phyloP scores from a whole-genome alignment of 192 early-diverging fungal species.

The Fimicolochytrium jonesii region DNA sequence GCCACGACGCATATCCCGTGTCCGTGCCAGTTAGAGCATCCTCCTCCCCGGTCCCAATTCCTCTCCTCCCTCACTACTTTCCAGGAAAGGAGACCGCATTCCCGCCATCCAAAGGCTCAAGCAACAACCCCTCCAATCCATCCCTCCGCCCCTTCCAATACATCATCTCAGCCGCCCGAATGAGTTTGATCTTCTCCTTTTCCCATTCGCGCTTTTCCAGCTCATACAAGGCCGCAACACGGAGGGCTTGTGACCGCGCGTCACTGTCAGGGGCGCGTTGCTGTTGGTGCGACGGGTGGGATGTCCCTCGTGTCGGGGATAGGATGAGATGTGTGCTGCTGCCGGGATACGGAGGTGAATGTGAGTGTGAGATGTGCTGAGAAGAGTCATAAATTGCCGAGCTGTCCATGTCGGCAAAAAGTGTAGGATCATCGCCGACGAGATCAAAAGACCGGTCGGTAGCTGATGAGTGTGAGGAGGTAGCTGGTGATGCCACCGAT shows the following conservation, averaged over 20 bases:
- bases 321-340: not conserved
- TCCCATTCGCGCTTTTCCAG: constrained; percentile 8
- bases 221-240: not conserved
- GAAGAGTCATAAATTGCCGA: too few species aligned
- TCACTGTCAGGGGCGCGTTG: not conserved
- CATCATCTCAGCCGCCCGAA: constrained; percentile 7
- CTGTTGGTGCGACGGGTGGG: not conserved
- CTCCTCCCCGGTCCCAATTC: too few species aligned
- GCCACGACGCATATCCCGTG: too few species aligned
- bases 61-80: too few species aligned
- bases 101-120: too few species aligned
- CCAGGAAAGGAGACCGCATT: too few species aligned
- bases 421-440: too few species aligned
- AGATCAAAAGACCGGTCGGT: too few species aligned
- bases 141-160: constrained; percentile 5
- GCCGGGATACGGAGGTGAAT: not conserved
- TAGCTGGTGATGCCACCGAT: not conserved
- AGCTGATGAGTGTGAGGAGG: not conserved
- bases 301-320: too few species aligned
- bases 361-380: not conserved
- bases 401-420: too few species aligned
- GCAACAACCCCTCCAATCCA: not conserved
- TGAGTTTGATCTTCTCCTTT: constrained; percentile 1
- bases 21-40: too few species aligned
- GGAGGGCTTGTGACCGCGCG: not conserved